Conservation (phyloP, 2,329 filamentous ascomycete genomes). For the Penicillium sclerotiorum region DNA sequence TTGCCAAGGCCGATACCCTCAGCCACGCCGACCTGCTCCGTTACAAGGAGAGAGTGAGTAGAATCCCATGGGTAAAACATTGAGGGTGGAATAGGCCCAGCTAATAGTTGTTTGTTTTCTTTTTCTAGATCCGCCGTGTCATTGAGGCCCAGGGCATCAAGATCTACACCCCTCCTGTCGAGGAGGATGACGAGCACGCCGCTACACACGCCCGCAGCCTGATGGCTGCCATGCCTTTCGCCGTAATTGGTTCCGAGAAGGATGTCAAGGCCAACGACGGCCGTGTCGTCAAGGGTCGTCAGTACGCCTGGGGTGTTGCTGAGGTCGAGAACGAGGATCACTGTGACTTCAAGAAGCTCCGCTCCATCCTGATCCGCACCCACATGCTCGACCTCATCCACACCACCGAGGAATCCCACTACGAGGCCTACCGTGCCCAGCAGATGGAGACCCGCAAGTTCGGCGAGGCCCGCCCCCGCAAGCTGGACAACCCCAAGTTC, state of each 20-base stretch:
- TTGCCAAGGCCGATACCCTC: conserved; percentile 97
- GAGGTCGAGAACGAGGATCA: conserved; percentile 99
- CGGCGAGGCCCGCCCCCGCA: conserved; percentile 92
- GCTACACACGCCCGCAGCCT: conserved; percentile 92
- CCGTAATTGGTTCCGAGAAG: conserved; percentile 98
- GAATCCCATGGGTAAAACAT: background rate
- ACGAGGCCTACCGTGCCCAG: conserved; percentile 97
- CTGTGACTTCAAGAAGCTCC: conserved; percentile 99
- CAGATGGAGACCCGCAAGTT: conserved; percentile 99
- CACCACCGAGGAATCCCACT: conserved; percentile 98
- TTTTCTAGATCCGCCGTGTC: conserved; percentile 90
- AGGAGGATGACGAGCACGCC: conserved; percentile 97
- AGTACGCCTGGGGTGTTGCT: conserved; percentile 99
- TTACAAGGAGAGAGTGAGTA: conserved; percentile 89
- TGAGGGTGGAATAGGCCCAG: background rate
- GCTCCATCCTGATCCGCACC: conserved; percentile 96
- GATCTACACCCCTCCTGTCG: conserved; percentile 96
- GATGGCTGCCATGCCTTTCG: conserved; percentile 97
- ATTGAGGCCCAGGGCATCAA: conserved; percentile 99
- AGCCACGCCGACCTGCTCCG: conserved; percentile 87
- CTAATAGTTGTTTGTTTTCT: conserved; percentile 6
- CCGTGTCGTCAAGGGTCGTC: conserved; percentile 96
- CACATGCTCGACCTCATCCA: conserved; percentile 99
- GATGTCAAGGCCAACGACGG: conserved; percentile 96
- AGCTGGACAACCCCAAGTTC: conserved; percentile 99